Base-by-base conservation (phyloP, 2,329 filamentous ascomycete genomes). In the Colletotrichum echinochloae region DNA sequence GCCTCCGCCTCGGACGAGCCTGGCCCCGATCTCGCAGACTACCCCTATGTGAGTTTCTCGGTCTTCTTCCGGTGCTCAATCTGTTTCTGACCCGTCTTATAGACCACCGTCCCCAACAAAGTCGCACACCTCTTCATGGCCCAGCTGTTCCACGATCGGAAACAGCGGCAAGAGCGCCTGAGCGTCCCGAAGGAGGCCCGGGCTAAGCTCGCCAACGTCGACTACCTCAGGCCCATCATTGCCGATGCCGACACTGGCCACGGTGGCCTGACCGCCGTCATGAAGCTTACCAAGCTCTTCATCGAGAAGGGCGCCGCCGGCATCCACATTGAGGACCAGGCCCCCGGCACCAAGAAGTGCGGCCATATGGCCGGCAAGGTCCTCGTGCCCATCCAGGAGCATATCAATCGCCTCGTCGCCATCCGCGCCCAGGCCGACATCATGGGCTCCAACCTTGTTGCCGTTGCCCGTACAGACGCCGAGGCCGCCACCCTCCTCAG, bases 321-420 rank as follows among this genome's bases (percentile, higher is more conserved):
- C 75, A 98, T 99, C 78, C 96, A 99, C 84, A 98, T 99, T 76
- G 96, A 99, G 84, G 96, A 99, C 81, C 96, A 98, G 83, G 95
- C 96, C 5, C 95, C 96, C 3, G 96, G 96, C 65, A 98, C 96
- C 60, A 99, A 99, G 90, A 99, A 99, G 89, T 99, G 96, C 81
- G 96, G 96, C 73, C 96, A 98, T 85, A 98, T 98, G 96, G 96
- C 96, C 74, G 96, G 96, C 78, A 98, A 98, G 85, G 96, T 98
- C 52, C 87, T 99, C 71, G 96, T 99, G 62, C 96, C 96, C 60
- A 97, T 98, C 79, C 93, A 90, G 83, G 96, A 99, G 85, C 96
- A 99, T 86, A 98, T 98, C 85, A 98, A 98, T 86, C 92, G 96
- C 65, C 88, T 99, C 65, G 94, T 99, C 60, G 95, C 96, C 76